phyloP scores from a whole-genome alignment of 106 monocot genomes.

The Apostasia ramifera region DNA sequence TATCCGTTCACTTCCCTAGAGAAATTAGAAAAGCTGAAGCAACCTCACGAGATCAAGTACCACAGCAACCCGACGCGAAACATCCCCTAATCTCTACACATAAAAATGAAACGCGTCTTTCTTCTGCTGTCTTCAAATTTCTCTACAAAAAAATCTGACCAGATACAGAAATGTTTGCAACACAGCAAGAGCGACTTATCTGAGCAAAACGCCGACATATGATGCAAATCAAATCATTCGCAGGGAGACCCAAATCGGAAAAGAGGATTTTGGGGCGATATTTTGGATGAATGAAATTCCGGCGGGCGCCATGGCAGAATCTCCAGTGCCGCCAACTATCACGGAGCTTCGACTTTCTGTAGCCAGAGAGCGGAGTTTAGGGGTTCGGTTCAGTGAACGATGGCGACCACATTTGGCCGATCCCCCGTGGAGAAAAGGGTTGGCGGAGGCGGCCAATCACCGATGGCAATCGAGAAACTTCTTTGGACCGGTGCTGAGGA shows the following conservation, averaged over 20 bases:
- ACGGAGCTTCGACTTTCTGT: neutral
- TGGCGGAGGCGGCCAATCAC: too few species aligned
- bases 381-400: slow-evolving; percentile 3
- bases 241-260: too few species aligned
- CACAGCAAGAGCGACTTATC: neutral
- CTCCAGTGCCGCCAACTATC: neutral
- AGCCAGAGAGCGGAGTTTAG: neutral
- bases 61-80: neutral
- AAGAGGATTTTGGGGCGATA: neutral
- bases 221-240: neutral
- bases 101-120: neutral
- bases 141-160: neutral
- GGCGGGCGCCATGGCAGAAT: neutral
- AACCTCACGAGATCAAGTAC: neutral
- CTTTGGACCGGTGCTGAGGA: too few species aligned
- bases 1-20: neutral
- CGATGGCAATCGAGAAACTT: too few species aligned
- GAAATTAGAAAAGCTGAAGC: neutral
- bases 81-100: neutral
- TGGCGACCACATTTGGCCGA: too few species aligned
- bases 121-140: neutral
- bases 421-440: too few species aligned
- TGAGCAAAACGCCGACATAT: neutral
- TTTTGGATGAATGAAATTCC: neutral
- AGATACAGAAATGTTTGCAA: neutral